These are phyloP conservation scores for Coniophora puteana DNA, from an alignment of 1,284 basidiomycete species.

Conservation along the genomic window DNA sequence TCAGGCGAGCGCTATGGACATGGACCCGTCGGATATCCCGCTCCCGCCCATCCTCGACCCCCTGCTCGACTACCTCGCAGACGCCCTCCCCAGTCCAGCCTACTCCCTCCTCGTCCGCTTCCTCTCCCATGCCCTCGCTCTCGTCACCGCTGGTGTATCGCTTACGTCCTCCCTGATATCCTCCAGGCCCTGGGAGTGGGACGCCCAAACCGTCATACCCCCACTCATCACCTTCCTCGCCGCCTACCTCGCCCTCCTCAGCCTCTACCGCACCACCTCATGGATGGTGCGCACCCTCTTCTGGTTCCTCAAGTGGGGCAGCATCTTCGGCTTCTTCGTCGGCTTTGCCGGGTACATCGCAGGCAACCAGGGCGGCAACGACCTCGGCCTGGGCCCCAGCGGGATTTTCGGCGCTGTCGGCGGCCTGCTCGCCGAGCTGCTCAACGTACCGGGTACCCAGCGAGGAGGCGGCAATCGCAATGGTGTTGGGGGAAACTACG, in stretches of 20 bases:
- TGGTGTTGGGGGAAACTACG: too few species aligned
- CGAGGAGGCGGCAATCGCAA: too few species aligned
- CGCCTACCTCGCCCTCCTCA: conserved; percentile 69
- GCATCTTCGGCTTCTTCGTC: conserved; percentile 50
- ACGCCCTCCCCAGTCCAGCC: conserved; percentile 50
- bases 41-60: conserved; percentile 42
- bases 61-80: conserved; percentile 50
- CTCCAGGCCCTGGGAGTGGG: conserved; percentile 55
- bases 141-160: conserved; percentile 45
- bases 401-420: conserved; percentile 38
- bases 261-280: conserved; percentile 69
- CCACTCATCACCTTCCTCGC: conserved; percentile 68
- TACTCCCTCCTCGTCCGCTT: conserved; percentile 49
- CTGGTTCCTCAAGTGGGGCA: conserved; percentile 74
- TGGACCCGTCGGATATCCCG: conserved; percentile 19
- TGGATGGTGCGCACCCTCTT: conserved; percentile 66
- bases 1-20: conserved; percentile 14
- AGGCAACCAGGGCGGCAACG: conserved; percentile 33
- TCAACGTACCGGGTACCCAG: conserved; percentile 35
- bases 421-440: conserved; percentile 37
- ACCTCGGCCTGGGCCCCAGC: conserved; percentile 27
- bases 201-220: conserved; percentile 62
- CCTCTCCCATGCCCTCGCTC: conserved; percentile 48
- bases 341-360: conserved; percentile 51
- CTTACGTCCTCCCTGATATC: conserved; percentile 45